Evolutionary conservation across 2,329 filamentous ascomycete genomes (phyloP).

Genomic region (Hypoxylon sp.): DNA sequence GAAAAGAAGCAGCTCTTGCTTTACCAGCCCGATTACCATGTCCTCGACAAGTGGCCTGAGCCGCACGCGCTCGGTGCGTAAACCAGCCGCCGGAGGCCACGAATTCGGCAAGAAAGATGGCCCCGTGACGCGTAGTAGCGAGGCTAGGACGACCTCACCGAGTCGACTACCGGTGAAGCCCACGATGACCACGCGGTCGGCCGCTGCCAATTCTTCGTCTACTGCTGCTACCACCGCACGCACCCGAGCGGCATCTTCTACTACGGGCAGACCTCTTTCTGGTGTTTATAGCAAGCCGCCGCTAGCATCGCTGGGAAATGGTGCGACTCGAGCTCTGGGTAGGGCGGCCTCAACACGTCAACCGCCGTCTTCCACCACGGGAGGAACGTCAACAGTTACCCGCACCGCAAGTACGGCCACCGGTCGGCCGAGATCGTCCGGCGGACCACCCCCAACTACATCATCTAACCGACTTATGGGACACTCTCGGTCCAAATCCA

Average conservation of each 20-base stretch:
- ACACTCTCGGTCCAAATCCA: conserved; percentile 58
- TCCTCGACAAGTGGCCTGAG: conserved; percentile 56
- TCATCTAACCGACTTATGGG: conserved; percentile 37
- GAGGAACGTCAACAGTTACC: conserved; percentile 25
- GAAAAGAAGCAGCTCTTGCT: conserved; percentile 9
- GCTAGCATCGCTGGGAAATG: conserved; percentile 24
- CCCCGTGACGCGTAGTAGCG: conserved; percentile 40
- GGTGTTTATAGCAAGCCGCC: conserved; percentile 31
- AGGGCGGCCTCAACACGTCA: conserved; percentile 47
- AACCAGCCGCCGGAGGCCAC: conserved; percentile 49
- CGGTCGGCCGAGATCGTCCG: conserved; percentile 44
- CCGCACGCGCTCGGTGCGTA: conserved; percentile 63
- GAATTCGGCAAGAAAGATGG: conserved; percentile 32
- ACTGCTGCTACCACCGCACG: conserved; percentile 32
- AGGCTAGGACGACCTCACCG: conserved; percentile 57
- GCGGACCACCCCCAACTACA: conserved; percentile 31
- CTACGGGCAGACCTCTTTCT: conserved; percentile 41
- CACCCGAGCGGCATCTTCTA: conserved; percentile 33
- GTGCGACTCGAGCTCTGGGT: conserved; percentile 42
- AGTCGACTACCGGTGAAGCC: conserved; percentile 65
- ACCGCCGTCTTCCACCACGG: conserved; percentile 37
- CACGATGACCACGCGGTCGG: conserved; percentile 50
- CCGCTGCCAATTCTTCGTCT: conserved; percentile 44
- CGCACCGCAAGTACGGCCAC: conserved; percentile 33
- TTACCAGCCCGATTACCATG: conserved; percentile 49